These are phyloP conservation scores for Phallus indusiatus DNA, from an alignment of 768 basidiomycete genomes.

Conservation along the genomic window DNA sequence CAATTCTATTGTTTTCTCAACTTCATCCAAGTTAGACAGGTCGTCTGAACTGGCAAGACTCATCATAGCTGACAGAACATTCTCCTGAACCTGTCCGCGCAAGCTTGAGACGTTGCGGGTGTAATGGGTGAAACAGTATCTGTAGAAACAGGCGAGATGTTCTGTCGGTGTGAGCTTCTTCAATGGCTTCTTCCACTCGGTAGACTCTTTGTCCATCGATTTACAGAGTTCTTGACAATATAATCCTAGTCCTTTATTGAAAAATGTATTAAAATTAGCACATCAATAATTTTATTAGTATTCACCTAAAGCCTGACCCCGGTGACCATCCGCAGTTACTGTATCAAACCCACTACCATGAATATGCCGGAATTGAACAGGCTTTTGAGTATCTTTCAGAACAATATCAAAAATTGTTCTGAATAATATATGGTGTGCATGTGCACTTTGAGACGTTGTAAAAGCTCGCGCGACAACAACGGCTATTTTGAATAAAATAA, in stretches of 20 bases:
- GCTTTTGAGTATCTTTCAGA: constrained; percentile 14
- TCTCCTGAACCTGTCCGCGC: neutral
- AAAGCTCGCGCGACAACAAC: constrained; percentile 17
- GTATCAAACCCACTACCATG: constrained; percentile 16
- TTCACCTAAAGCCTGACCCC: constrained; percentile 19
- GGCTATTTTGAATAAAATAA: no score
- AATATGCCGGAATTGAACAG: constrained; percentile 18
- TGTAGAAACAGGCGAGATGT: constrained; percentile 17
- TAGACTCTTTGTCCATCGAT: neutral
- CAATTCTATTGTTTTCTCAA: constrained; percentile 12
- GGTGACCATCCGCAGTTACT: constrained; percentile 19
- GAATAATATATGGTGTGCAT: constrained; percentile 20
- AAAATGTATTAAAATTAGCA: neutral
- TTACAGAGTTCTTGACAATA: constrained; percentile 7
- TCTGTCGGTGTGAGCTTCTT: constrained; percentile 16
- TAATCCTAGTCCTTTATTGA: constrained; percentile 12
- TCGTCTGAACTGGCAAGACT: constrained; percentile 16
- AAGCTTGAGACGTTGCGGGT: constrained; percentile 15
- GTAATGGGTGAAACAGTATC: constrained; percentile 18
- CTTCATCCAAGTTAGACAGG: constrained; percentile 11
- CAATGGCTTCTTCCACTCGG: constrained; percentile 11
- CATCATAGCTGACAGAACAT: constrained; percentile 15
- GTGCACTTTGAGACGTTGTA: constrained; percentile 18
- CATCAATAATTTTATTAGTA: neutral
- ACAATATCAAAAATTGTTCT: constrained; percentile 16